Evolutionary conservation across 2,329 filamentous ascomycete species (phyloP).

Genomic region (Beauveria scarabaeidicola): DNA sequence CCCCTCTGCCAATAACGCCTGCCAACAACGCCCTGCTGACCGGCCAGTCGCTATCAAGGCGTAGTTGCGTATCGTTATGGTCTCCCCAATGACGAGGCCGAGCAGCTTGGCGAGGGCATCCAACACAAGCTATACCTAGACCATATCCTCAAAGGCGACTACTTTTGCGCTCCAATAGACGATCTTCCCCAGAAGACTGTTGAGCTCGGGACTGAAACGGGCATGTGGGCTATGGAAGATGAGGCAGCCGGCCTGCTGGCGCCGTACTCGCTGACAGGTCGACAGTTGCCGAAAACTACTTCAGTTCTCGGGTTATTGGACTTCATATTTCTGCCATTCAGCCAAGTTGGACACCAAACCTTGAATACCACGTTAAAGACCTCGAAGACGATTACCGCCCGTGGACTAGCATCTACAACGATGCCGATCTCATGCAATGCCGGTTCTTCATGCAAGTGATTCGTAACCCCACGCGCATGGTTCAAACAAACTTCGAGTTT

Average conservation of each 20-base stretch:
- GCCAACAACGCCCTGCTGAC: background rate
- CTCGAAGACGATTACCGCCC: constrained; percentile 27
- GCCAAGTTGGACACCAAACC: constrained; percentile 42
- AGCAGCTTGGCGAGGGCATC: constrained; percentile 40
- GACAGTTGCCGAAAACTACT: constrained; percentile 36
- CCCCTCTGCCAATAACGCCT: too few relatives aligned
- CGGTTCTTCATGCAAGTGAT: constrained; percentile 44
- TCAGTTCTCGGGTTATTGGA: constrained; percentile 37
- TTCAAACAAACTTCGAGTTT: constrained; percentile 38
- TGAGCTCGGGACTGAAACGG: constrained; percentile 41
- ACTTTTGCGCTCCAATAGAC: constrained; percentile 36
- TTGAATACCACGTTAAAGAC: constrained; percentile 38
- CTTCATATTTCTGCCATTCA: constrained; percentile 37
- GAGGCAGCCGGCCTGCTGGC: constrained; percentile 13
- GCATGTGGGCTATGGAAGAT: constrained; percentile 49
- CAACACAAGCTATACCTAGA: constrained; percentile 40
- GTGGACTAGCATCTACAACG: constrained; percentile 27
- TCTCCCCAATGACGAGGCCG: constrained; percentile 44
- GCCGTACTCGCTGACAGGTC: constrained; percentile 10
- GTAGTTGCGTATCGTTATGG: constrained; percentile 39
- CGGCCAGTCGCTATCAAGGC: constrained; percentile 38
- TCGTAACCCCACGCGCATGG: constrained; percentile 39
- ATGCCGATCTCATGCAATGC: constrained; percentile 45
- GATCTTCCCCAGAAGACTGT: constrained; percentile 39
- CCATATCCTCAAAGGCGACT: constrained; percentile 34